These are phyloP conservation scores for Kwoniella sp. DNA, from an alignment of 768 basidiomycete genomes.

Conservation along the genomic window DNA sequence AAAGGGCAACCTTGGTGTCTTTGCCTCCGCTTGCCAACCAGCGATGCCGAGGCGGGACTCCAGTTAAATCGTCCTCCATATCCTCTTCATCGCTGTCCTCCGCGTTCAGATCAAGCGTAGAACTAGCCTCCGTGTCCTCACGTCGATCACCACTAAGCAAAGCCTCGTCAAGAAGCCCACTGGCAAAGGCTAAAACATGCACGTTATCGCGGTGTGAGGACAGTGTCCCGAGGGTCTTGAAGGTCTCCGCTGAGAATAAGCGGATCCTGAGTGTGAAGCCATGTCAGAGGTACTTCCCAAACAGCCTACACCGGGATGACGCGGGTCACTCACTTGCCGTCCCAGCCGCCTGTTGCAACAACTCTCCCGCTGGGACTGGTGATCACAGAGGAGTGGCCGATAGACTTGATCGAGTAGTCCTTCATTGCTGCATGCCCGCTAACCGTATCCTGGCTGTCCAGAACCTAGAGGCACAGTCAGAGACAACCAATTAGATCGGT, in stretches of 20 bases:
- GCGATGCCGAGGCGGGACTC: conserved; percentile 48
- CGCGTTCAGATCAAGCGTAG: conserved; percentile 53
- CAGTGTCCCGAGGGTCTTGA: conserved; percentile 80
- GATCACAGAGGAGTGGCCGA: conserved; percentile 73
- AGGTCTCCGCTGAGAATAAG: conserved; percentile 70
- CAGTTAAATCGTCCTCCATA: conserved; percentile 61
- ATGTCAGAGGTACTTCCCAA: not conserved
- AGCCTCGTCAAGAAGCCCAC: not conserved
- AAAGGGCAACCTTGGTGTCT: conserved; percentile 67
- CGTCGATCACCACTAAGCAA: not conserved
- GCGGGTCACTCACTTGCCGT: conserved; percentile 65
- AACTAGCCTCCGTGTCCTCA: conserved; percentile 8
- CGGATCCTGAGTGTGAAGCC: too few relatives aligned
- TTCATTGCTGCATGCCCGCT: conserved; percentile 48
- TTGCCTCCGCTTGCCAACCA: conserved; percentile 68
- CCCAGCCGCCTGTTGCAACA: conserved; percentile 89
- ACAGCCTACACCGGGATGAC: not conserved
- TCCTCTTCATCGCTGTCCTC: conserved; percentile 45
- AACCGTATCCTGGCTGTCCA: not conserved
- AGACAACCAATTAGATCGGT: conserved; percentile 33
- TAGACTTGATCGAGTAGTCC: conserved; percentile 63
- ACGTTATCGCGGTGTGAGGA: conserved; percentile 74
- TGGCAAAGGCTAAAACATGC: conserved; percentile 70
- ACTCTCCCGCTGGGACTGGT: conserved; percentile 71
- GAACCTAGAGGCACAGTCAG: not conserved